Conservation (phyloP, 1,284 basidiomycete species). For the Pseudozyma hubeiensis region DNA sequence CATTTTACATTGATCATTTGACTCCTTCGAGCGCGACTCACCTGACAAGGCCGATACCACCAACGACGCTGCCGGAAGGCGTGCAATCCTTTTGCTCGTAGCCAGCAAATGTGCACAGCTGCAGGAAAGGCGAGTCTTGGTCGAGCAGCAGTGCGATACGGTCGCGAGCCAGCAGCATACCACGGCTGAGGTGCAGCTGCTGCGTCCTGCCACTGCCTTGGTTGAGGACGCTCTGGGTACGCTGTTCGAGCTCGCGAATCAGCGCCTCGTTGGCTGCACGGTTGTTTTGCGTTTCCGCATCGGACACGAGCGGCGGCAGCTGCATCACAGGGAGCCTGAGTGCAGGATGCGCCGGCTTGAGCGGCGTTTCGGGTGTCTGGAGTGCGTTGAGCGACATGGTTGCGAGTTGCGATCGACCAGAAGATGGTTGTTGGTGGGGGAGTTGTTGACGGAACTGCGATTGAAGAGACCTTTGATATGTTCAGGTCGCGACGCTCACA, state of each 20-base stretch:
- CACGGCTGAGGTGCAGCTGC: conserved; percentile 6
- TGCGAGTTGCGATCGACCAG: background rate
- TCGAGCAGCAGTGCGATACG: conserved; percentile 4
- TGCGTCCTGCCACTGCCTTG: conserved; percentile 4
- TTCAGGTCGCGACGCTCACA: too few species aligned
- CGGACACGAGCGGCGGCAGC: conserved; percentile 1
- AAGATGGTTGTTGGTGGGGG: background rate
- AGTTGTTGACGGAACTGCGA: too few species aligned
- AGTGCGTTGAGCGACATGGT: conserved; percentile 7
- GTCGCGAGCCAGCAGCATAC: conserved; percentile 7
- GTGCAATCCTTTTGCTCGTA: conserved; percentile 6
- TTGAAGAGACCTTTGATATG: too few species aligned
- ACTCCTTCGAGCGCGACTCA: background rate
- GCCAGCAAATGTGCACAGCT: conserved; percentile 8
- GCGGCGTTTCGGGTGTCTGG: conserved; percentile 5
- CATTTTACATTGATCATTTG: background rate
- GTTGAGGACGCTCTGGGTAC: conserved; percentile 4
- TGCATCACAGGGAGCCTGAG: conserved; percentile 8
- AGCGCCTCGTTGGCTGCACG: conserved; percentile 5
- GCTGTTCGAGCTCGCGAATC: background rate
- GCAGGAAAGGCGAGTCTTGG: conserved; percentile 7
- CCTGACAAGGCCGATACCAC: conserved; percentile 6
- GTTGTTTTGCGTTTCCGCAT: background rate
- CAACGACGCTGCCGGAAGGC: conserved; percentile 4
- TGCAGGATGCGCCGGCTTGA: conserved; percentile 5